These are phyloP conservation scores for Linum trigynum DNA, from an alignment of 345 rosid genomes.

Conservation along the genomic window DNA sequence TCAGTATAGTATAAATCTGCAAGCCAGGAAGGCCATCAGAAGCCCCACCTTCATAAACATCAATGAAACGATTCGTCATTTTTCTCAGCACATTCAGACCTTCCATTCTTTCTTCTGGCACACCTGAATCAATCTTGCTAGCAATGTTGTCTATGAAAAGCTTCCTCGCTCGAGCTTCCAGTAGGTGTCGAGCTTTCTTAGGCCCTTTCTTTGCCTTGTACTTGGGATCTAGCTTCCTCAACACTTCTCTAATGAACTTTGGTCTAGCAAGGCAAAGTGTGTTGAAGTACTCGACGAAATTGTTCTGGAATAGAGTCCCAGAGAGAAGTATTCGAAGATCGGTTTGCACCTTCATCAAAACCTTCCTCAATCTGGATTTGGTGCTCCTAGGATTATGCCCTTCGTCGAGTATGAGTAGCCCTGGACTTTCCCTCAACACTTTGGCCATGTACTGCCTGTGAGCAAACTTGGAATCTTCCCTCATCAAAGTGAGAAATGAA, in stretches of 20 bases:
- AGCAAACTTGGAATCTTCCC: conserved; percentile 69
- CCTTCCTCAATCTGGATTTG: conserved; percentile 81
- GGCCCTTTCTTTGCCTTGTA: conserved; percentile 29
- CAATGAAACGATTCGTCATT: conserved; percentile 69
- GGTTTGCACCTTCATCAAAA: conserved; percentile 76
- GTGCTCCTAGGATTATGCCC: conserved; percentile 96
- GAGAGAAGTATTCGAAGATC: conserved; percentile 76
- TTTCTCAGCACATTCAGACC: conserved; percentile 76
- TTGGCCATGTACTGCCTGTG: conserved; percentile 79
- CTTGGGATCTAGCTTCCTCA: conserved; percentile 56
- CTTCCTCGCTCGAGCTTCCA: conserved; percentile 74
- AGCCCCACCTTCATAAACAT: conserved; percentile 62
- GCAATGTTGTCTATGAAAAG: conserved; percentile 70
- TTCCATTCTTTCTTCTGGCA: conserved; percentile 58
- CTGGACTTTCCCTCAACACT: conserved; percentile 81
- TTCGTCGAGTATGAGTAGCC: conserved; percentile 71
- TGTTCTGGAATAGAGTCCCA: conserved; percentile 88
- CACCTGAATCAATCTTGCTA: conserved; percentile 59
- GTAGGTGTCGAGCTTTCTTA: conserved; percentile 54
- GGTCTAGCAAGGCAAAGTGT: conserved; percentile 90
- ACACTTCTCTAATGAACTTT: conserved; percentile 58
- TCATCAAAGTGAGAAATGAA: conserved; percentile 76
- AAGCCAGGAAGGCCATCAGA: conserved; percentile 77
- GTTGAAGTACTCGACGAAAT: conserved; percentile 90
- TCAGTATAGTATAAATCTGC: conserved; percentile 78